Conservation (phyloP, 805 yeast species). For the Diddensiella santjacobensis region DNA sequence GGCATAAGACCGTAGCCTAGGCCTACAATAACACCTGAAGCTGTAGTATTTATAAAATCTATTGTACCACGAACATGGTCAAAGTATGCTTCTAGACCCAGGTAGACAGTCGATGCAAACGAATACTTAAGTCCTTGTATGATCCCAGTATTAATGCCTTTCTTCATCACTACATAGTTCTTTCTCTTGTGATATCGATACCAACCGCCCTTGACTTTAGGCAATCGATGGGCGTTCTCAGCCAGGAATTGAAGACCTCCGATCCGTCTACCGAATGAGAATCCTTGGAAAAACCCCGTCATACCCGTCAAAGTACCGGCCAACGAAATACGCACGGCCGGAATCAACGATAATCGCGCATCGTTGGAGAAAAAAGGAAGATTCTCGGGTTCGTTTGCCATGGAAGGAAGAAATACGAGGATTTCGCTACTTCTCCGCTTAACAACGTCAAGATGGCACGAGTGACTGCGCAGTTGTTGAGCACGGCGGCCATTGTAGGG, state of each 20-base stretch:
- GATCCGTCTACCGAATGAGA: slow-evolving; percentile 52
- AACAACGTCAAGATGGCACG: neutral
- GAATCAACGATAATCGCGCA: slow-evolving; percentile 18
- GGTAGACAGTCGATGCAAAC: slow-evolving; percentile 45
- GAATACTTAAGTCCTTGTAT: slow-evolving; percentile 42
- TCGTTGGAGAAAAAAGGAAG: neutral
- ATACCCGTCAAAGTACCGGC: slow-evolving; percentile 17
- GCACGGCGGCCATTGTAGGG: slow-evolving; percentile 51
- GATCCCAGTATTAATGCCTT: slow-evolving; percentile 50
- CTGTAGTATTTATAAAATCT: slow-evolving; percentile 62
- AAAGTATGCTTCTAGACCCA: slow-evolving; percentile 58
- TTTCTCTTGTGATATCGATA: slow-evolving; percentile 81
- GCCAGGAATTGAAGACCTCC: slow-evolving; percentile 63
- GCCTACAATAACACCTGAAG: slow-evolving; percentile 53
- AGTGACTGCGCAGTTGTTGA: slow-evolving; percentile 8
- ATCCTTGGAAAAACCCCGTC: slow-evolving; percentile 43
- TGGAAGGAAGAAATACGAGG: no score
- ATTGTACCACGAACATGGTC: slow-evolving; percentile 51
- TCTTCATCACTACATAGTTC: slow-evolving; percentile 64
- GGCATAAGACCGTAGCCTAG: slow-evolving; percentile 46
- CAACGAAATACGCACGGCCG: slow-evolving; percentile 16
- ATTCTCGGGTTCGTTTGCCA: neutral
- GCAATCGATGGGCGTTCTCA: slow-evolving; percentile 78
- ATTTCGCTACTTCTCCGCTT: no score
- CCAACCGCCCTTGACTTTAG: slow-evolving; percentile 79